phyloP scores from a whole-genome alignment of 306 rosid species.

The Benincasa hispida region DNA sequence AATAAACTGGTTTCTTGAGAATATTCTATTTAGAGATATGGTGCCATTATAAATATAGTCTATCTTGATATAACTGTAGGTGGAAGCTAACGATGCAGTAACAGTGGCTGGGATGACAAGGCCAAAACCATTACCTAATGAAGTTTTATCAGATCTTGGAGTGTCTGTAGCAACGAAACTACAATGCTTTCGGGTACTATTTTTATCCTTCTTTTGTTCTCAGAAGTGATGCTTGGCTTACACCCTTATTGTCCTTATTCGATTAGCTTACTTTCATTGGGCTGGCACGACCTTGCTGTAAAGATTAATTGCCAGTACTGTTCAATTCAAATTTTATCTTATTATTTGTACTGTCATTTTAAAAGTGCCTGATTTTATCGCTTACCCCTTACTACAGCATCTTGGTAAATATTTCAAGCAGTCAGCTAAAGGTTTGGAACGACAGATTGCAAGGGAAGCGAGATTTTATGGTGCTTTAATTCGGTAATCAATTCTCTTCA shows the following conservation, averaged over 20 bases:
- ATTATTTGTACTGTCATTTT: not conserved
- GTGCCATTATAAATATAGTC: not conserved
- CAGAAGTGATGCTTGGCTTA: not conserved
- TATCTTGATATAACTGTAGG: slow-evolving; percentile 28
- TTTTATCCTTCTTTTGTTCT: slow-evolving; percentile 1
- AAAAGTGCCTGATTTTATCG: not conserved
- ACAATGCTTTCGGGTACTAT: slow-evolving; percentile 66
- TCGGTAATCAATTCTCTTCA: slow-evolving; percentile 34
- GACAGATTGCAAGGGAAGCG: slow-evolving; percentile 84
- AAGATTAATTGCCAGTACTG: not conserved
- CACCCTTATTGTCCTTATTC: not conserved
- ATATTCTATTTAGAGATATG: not conserved
- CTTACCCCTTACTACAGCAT: slow-evolving; percentile 26
- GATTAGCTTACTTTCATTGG: not conserved
- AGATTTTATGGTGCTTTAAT: slow-evolving; percentile 92
- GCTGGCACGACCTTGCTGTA: not conserved
- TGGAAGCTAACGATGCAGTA: slow-evolving; percentile 86
- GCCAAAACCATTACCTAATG: slow-evolving; percentile 71
- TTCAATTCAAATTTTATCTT: not conserved
- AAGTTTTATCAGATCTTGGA: slow-evolving; percentile 72
- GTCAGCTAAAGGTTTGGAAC: slow-evolving; percentile 84
- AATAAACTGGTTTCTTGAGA: not conserved
- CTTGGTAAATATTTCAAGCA: slow-evolving; percentile 92
- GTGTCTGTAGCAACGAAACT: slow-evolving; percentile 85
- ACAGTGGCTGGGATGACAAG: slow-evolving; percentile 77